Evolutionary conservation across 2,329 filamentous ascomycete species (phyloP), one percentile per base, ranked within the genome.

Genomic region (Trichoderma brevicompactum): DNA sequence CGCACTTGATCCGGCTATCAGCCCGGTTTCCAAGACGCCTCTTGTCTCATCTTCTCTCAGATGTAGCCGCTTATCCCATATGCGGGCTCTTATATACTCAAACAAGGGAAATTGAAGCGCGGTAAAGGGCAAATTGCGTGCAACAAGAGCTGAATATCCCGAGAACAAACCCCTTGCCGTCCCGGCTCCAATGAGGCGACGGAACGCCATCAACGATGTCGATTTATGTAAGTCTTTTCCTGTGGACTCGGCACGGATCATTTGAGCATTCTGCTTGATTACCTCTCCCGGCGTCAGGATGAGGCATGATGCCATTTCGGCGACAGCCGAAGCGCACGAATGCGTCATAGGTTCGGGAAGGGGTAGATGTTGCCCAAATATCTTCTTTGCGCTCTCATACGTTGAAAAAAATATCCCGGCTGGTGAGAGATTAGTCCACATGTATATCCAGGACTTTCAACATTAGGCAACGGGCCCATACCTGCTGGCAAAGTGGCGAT

Each of bases 261-360:
- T 93, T 76, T 97, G 93, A 0, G 94, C 92, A 76, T 97, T 97
- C 75, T 96, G 93, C 79, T 97, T 97, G 68, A 97, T 86, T 7
- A 96, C 92, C 75, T 97, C 93, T 13, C 92, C 92, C 0, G 93
- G 94, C 0, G 93, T 94, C 41, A 97, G 85, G 67, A 97, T 91
- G 19, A 92, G 83, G 74, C 94, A 97, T 5, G 92, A 94, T 3
- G 92, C 91, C 70, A 93, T 85, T 77, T 97, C 94, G 1, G 90
- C 94, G 15, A 87, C 79, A 2, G 88, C 89, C 1, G 92, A 96
- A 12, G 92, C 89, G 3, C 85, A 77, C 6, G 90, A 85, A 74
- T 97, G 90, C 64, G 93, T 84, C 9, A 92, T 69, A 0, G 92
- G 87, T 58, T 86, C 81, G 1, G 92, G 91, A 0, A 92, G 67